Evolutionary conservation across 1,284 basidiomycete genomes (phyloP).

Genomic region (Sporisorium graminicola): DNA sequence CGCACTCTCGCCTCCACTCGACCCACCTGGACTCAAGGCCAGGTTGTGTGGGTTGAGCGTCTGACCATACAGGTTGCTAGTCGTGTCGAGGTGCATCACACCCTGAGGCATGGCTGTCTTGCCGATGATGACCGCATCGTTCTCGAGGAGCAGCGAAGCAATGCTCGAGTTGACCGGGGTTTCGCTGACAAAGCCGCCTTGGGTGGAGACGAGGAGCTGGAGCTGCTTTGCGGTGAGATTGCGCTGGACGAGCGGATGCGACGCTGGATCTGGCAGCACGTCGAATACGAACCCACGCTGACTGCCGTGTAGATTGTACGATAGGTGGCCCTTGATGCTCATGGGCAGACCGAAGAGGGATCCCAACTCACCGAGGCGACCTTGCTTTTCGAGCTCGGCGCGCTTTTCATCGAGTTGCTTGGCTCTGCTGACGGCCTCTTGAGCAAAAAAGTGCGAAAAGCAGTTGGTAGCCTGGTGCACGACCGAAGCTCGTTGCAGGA

Average conservation of each 20-base stretch:
- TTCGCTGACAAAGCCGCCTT: constrained; percentile 34
- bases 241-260: constrained; percentile 24
- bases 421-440: constrained; percentile 28
- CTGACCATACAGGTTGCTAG: constrained; percentile 52
- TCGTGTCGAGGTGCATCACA: constrained; percentile 60
- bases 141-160: constrained; percentile 26
- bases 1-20: constrained; percentile 55
- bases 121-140: constrained; percentile 48
- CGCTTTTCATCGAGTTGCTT: constrained; percentile 34
- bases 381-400: constrained; percentile 4
- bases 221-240: constrained; percentile 22
- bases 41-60: constrained; percentile 56
- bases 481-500: constrained; percentile 32
- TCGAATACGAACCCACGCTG: constrained; percentile 58
- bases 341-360: constrained; percentile 52
- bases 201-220: constrained; percentile 19
- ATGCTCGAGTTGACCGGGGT: constrained; percentile 26
- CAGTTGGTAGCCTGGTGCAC: constrained; percentile 55
- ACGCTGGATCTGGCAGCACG: constrained; percentile 32
- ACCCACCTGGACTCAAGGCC: constrained; percentile 50
- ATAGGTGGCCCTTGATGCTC: constrained; percentile 55
- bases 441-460: constrained; percentile 39
- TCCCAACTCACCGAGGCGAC: constrained; percentile 27
- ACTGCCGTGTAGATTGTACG: constrained; percentile 31
- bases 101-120: constrained; percentile 60